These are phyloP conservation scores for Tremellales sp. DNA, from an alignment of 1,284 basidiomycete species.

Conservation along the genomic window DNA sequence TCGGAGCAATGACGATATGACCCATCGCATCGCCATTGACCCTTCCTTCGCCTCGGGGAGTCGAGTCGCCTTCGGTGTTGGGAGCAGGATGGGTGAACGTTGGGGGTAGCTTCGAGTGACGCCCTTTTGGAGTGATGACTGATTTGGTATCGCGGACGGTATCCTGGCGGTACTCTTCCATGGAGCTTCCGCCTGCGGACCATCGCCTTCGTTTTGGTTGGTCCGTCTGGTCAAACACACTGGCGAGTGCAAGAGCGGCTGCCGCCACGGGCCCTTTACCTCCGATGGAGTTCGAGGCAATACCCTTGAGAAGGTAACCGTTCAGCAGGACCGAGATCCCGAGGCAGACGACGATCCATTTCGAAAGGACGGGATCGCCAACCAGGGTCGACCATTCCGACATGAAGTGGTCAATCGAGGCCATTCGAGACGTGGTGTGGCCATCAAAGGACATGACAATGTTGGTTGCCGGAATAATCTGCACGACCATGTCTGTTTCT, in stretches of 20 bases:
- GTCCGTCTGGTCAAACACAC: constrained; percentile 35
- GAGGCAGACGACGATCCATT: constrained; percentile 91
- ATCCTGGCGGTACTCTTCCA: constrained; percentile 17
- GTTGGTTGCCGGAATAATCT: constrained; percentile 65
- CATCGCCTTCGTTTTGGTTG: constrained; percentile 27
- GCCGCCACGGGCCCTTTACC: constrained; percentile 50
- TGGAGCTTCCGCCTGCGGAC: constrained; percentile 22
- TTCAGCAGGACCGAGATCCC: constrained; percentile 87
- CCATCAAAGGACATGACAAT: constrained; percentile 51
- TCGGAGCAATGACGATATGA: constrained; percentile 26
- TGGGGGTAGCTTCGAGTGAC: constrained; percentile 8
- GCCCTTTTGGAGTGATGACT: constrained; percentile 20
- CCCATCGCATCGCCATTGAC: constrained; percentile 17
- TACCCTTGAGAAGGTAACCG: constrained; percentile 82
- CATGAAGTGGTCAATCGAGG: constrained; percentile 79
- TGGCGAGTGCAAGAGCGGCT: constrained; percentile 50
- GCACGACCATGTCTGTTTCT: constrained; percentile 60
- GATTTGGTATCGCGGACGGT: constrained; percentile 5
- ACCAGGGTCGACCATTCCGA: constrained; percentile 90
- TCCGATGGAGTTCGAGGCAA: constrained; percentile 51
- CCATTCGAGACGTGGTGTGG: constrained; percentile 39
- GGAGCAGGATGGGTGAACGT: constrained; percentile 11
- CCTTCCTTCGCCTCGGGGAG: constrained; percentile 25
- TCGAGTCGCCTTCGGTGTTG: constrained; percentile 20
- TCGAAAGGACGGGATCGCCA: constrained; percentile 89